A percentile compares a stretch with the other conserved stretches of the same genome.
phyloP scores from a whole-genome alignment of 345 rosid genomes.

The Corymbia maculata region DNA sequence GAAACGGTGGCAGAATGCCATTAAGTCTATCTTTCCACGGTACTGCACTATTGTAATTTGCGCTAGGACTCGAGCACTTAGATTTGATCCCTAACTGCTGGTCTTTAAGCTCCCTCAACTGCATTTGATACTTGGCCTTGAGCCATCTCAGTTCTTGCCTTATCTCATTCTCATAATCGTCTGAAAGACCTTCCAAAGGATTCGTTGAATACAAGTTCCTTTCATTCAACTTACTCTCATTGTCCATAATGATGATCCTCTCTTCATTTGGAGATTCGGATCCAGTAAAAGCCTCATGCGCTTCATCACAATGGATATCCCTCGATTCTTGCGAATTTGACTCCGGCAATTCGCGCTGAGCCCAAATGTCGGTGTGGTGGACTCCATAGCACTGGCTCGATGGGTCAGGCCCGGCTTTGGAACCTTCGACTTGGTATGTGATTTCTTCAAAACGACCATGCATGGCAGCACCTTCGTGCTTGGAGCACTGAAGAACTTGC shows the following conservation, averaged over 20 bases:
- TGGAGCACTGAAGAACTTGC: constrained; percentile 43
- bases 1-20: neutral
- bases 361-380: constrained; percentile 57
- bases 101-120: constrained; percentile 45
- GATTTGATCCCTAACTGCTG: constrained; percentile 25
- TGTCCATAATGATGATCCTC: constrained; percentile 22
- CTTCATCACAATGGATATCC: constrained; percentile 39
- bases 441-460: constrained; percentile 88
- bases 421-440: constrained; percentile 53
- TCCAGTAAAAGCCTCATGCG: neutral
- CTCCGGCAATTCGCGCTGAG: constrained; percentile 29
- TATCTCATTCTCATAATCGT: constrained; percentile 62
- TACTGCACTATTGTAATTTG: neutral
- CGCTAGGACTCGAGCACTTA: constrained; percentile 4
- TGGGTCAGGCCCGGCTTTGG: constrained; percentile 4
- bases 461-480: constrained; percentile 33
- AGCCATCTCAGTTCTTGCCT: constrained; percentile 86
- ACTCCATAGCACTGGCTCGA: constrained; percentile 8
- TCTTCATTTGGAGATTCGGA: constrained; percentile 4
- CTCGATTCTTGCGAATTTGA: constrained; percentile 11
- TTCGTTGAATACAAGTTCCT: constrained; percentile 10
- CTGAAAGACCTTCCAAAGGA: constrained; percentile 11
- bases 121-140: constrained; percentile 71
- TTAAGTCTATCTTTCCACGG: neutral
- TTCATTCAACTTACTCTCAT: constrained; percentile 6